Evolutionary conservation across 306 rosid genomes (phyloP).

Genomic region (Citrullus mucosospermus): DNA sequence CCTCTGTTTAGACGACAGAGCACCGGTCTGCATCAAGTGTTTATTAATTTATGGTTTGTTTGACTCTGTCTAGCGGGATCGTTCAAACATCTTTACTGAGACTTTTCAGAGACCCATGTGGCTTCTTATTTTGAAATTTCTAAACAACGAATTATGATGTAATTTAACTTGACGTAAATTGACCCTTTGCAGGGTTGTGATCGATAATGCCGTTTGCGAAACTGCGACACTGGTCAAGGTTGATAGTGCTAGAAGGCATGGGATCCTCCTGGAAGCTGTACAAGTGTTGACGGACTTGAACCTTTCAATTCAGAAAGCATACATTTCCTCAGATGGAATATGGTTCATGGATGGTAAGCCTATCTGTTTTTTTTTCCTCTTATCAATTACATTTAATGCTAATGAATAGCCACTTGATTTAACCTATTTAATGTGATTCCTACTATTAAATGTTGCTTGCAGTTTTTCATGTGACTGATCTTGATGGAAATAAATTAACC

Average conservation of each 20-base stretch:
- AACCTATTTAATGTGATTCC: not conserved
- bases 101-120: conserved; percentile 4
- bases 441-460: conserved; percentile 2
- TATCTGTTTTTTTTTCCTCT: not conserved
- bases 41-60: not conserved
- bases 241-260: conserved; percentile 84
- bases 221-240: conserved; percentile 84
- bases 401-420: not conserved
- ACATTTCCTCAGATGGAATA: conserved; percentile 81
- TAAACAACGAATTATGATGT: not conserved
- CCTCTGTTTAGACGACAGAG: not conserved
- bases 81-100: not conserved
- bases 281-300: conserved; percentile 76
- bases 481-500: conserved; percentile 61
- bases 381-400: not conserved
- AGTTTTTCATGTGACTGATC: conserved; percentile 90
- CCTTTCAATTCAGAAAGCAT: conserved; percentile 72
- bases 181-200: conserved; percentile 66
- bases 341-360: conserved; percentile 96
- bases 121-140: not conserved
- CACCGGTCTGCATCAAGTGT: not conserved
- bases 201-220: conserved; percentile 78
- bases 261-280: conserved; percentile 79
- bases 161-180: not conserved
- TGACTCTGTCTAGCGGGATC: not conserved